Evolutionary conservation across 768 basidiomycete genomes (phyloP).

Genomic region (Holtermanniella nyarrowii): DNA sequence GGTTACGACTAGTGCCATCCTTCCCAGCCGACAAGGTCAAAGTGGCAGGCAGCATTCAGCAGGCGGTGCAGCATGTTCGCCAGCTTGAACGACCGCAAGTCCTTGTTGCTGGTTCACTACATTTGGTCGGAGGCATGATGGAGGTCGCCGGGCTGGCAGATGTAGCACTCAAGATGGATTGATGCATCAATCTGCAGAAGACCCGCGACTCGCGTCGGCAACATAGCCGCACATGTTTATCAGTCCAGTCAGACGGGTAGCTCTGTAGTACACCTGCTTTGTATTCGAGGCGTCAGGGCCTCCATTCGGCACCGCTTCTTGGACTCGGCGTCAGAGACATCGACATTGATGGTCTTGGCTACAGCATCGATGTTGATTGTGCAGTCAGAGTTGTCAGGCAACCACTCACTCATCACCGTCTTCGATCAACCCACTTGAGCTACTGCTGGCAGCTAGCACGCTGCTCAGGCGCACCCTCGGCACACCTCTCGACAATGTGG

Average conservation of each 20-base stretch:
- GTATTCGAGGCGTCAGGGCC: too few species aligned
- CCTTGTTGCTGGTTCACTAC: conserved; percentile 85
- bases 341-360: conserved; percentile 67
- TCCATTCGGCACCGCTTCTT: too few species aligned
- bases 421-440: conserved; percentile 74
- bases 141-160: conserved; percentile 78
- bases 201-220: too few species aligned
- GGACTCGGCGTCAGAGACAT: conserved; percentile 59
- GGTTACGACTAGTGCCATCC: conserved; percentile 54
- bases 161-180: conserved; percentile 31
- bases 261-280: too few species aligned
- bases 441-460: conserved; percentile 37
- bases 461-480: neutral
- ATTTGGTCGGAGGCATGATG: conserved; percentile 85
- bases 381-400: neutral
- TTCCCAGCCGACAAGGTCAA: conserved; percentile 59
- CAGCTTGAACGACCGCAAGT: conserved; percentile 47
- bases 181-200: too few species aligned
- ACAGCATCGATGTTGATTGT: conserved; percentile 77
- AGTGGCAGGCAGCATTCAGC: conserved; percentile 76
- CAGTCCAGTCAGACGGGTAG: too few species aligned
- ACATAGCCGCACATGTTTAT: too few species aligned
- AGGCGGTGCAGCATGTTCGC: conserved; percentile 64
- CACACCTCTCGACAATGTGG: conserved; percentile 44
- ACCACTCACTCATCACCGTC: conserved; percentile 64